Percentiles rank a stretch among this genome's conserved stretches.
These are phyloP conservation scores for Erodium maritimum DNA, from an alignment of 345 rosid genomes.

Conservation along the genomic window DNA sequence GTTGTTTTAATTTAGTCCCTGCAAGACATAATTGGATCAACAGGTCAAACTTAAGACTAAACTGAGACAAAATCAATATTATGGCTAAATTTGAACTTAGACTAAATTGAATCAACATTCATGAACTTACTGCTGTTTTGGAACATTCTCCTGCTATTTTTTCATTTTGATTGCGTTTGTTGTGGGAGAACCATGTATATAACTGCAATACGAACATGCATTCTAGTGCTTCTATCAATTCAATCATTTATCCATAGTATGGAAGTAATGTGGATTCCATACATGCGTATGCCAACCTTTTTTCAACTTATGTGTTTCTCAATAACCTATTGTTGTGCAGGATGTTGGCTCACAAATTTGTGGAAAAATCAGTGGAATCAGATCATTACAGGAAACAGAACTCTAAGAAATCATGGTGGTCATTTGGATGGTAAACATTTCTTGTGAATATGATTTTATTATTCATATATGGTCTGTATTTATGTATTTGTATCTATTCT, in stretches of 20 bases:
- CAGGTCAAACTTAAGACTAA: too few relatives aligned
- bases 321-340: slow-evolving; percentile 21
- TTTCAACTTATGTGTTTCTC: not conserved
- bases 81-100: too few relatives aligned
- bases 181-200: not conserved
- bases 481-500: slow-evolving; percentile 15
- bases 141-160: too few relatives aligned
- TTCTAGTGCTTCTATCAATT: not conserved
- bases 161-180: not conserved
- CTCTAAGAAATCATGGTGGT: slow-evolving; percentile 86
- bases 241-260: not conserved
- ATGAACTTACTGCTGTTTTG: too few relatives aligned
- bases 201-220: not conserved
- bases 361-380: slow-evolving; percentile 54
- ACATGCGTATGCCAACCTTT: not conserved
- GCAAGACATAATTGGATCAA: too few relatives aligned
- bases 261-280: too few relatives aligned
- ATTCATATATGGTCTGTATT: slow-evolving; percentile 2
- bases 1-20: too few relatives aligned
- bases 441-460: not conserved
- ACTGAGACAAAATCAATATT: too few relatives aligned
- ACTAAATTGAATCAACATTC: too few relatives aligned
- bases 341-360: slow-evolving; percentile 96
- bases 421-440: slow-evolving; percentile 65
- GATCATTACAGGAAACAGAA: slow-evolving; percentile 46